Percentiles rank a stretch among this genome's conserved stretches.
These are phyloP conservation scores for Jackrogersella multiformis DNA, from an alignment of 495 filamentous ascomycete genomes.

Conservation along the genomic window DNA sequence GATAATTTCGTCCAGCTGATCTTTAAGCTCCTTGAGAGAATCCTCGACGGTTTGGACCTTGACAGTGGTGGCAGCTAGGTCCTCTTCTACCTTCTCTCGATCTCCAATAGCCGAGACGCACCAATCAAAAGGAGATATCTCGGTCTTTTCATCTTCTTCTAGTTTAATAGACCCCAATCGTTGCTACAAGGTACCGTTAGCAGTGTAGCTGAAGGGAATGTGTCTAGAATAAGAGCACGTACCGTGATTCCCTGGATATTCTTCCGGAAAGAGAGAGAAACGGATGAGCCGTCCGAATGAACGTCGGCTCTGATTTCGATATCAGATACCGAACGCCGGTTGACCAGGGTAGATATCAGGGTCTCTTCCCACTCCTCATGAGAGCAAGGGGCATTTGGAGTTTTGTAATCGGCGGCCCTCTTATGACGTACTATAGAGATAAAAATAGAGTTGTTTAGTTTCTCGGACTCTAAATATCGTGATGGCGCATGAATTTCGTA, in stretches of 20 bases:
- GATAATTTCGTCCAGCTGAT: conserved; percentile 71
- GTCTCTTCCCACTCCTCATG: conserved; percentile 58
- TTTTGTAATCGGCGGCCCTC: conserved; percentile 43
- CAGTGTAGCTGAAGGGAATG: not conserved
- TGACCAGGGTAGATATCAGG: conserved; percentile 50
- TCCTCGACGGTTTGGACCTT: conserved; percentile 60
- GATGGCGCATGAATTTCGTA: conserved; percentile 23
- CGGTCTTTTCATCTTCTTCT: conserved; percentile 67
- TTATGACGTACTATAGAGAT: conserved; percentile 45
- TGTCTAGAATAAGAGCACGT: conserved; percentile 16
- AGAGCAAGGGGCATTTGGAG: conserved; percentile 47
- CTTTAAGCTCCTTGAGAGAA: conserved; percentile 57
- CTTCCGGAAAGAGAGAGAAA: conserved; percentile 55
- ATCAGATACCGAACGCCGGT: conserved; percentile 46
- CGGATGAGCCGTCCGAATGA: conserved; percentile 39
- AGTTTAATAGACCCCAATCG: conserved; percentile 73
- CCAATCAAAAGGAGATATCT: conserved; percentile 80
- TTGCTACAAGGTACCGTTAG: conserved; percentile 60
- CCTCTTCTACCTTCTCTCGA: conserved; percentile 45
- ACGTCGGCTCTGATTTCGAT: conserved; percentile 56
- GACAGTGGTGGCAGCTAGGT: conserved; percentile 56
- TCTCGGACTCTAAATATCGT: conserved; percentile 10
- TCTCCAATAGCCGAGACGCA: conserved; percentile 55
- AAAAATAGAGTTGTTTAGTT: conserved; percentile 28
- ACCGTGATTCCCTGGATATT: conserved; percentile 60